These are phyloP conservation scores for Suillus discolor DNA, from an alignment of 768 basidiomycete species.

Conservation along the genomic window DNA sequence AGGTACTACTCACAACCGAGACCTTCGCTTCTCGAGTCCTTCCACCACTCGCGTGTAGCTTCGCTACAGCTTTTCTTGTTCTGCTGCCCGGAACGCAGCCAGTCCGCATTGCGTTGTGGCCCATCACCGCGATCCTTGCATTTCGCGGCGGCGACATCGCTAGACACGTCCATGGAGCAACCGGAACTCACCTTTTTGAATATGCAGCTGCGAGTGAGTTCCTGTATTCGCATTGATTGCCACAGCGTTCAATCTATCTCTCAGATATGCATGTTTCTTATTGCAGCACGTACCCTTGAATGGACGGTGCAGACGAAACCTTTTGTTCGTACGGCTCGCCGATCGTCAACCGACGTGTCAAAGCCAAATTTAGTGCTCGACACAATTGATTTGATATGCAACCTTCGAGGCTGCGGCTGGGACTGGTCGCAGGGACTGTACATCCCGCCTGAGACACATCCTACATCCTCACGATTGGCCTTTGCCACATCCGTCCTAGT, in stretches of 20 bases:
- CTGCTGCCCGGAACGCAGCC: conserved; percentile 45
- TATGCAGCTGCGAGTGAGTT: conserved; percentile 16
- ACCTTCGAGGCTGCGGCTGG: conserved; percentile 64
- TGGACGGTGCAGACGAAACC: conserved; percentile 20
- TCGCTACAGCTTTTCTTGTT: conserved; percentile 52
- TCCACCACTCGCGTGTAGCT: conserved; percentile 47
- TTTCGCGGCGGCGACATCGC: conserved; percentile 37
- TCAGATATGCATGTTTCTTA: conserved; percentile 18
- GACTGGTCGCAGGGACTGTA: conserved; percentile 46
- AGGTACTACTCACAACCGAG: conserved; percentile 31
- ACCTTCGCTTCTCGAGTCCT: conserved; percentile 40
- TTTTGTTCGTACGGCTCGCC: conserved; percentile 14
- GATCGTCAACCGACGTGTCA: neutral
- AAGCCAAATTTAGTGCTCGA: conserved; percentile 27
- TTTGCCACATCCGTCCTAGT: conserved; percentile 41
- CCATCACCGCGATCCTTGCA: conserved; percentile 43
- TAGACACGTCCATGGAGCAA: conserved; percentile 12
- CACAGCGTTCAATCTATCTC: neutral
- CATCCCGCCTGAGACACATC: conserved; percentile 41
- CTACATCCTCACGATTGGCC: conserved; percentile 33
- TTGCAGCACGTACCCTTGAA: conserved; percentile 18
- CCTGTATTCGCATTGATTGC: no score
- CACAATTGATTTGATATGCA: conserved; percentile 51
- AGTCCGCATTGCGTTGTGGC: conserved; percentile 48
- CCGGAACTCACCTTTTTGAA: conserved; percentile 12